Evolutionary conservation across 768 basidiomycete genomes (phyloP).

Genomic region (Strobilomyces dryophilus): DNA sequence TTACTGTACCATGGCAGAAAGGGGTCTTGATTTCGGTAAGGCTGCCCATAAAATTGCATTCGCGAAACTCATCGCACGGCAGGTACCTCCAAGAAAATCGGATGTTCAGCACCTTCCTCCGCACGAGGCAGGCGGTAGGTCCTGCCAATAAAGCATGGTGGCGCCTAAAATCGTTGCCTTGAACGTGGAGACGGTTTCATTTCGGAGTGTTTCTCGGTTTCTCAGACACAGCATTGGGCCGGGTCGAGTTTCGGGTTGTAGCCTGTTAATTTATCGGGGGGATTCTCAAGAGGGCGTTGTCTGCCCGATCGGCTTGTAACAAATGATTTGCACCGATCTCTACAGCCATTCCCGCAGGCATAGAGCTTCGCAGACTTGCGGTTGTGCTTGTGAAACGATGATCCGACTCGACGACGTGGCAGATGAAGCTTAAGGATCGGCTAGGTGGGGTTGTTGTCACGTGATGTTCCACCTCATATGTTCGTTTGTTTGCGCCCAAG

Average conservation of each 20-base stretch:
- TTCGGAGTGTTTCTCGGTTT: background rate
- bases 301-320: slow-evolving; percentile 3
- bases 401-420: background rate
- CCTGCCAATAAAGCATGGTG: slow-evolving; percentile 9
- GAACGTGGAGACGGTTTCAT: slow-evolving; percentile 13
- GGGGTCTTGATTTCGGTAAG: slow-evolving; percentile 23
- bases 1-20: slow-evolving; percentile 15
- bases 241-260: slow-evolving; percentile 2
- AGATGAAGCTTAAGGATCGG: slow-evolving; percentile 6
- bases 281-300: background rate
- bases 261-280: slow-evolving; percentile 2
- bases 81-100: slow-evolving; percentile 26
- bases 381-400: background rate
- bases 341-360: background rate
- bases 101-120: slow-evolving; percentile 3
- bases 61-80: slow-evolving; percentile 6
- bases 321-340: slow-evolving; percentile 5
- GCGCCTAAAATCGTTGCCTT: background rate
- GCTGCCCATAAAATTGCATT: background rate
- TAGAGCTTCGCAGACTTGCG: background rate
- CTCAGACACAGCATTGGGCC: slow-evolving; percentile 1
- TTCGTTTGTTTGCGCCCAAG: background rate
- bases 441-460: slow-evolving; percentile 3
- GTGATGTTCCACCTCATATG: background rate
- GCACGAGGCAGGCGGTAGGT: slow-evolving; percentile 19